Percentiles rank a stretch among this genome's conserved stretches.
These are phyloP conservation scores for Coelastrella sp. DNA, from an alignment of 139 green algal species.

Conservation along the genomic window DNA sequence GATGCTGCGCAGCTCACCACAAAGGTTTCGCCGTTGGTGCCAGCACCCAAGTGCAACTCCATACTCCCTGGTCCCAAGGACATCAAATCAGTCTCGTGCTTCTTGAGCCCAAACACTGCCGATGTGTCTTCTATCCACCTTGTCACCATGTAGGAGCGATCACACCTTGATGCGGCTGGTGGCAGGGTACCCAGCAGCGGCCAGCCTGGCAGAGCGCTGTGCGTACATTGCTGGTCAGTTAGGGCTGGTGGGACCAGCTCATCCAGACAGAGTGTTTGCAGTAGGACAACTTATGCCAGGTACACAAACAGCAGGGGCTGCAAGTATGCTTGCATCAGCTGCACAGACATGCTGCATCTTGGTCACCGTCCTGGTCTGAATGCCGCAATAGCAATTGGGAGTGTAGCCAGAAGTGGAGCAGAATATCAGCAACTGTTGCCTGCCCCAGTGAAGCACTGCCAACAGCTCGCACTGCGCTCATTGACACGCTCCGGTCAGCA, in stretches of 20 bases:
- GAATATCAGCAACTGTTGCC: background rate
- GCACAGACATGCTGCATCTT: too few relatives aligned
- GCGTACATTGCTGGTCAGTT: conserved; percentile 28
- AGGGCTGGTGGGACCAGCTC: background rate
- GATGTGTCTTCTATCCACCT: background rate
- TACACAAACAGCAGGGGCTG: background rate
- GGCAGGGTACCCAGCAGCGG: background rate
- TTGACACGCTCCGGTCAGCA: too few relatives aligned
- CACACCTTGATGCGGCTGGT: conserved; percentile 25
- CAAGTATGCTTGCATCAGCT: too few relatives aligned
- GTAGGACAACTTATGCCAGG: conserved; percentile 43
- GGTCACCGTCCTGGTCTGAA: too few relatives aligned
- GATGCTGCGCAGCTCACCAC: too few relatives aligned
- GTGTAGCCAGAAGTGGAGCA: background rate
- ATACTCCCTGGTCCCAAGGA: too few relatives aligned
- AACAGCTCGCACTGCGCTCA: background rate
- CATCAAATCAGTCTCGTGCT: too few relatives aligned
- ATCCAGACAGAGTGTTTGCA: background rate
- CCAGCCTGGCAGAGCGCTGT: background rate
- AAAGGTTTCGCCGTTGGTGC: too few relatives aligned
- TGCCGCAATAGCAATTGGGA: too few relatives aligned
- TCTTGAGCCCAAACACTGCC: too few relatives aligned
- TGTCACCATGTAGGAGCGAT: conserved; percentile 8
- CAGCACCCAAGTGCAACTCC: too few relatives aligned
- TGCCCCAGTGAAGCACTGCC: background rate